Conservation (phyloP, 495 filamentous ascomycete genomes). For the Tuber umbilicatum region DNA sequence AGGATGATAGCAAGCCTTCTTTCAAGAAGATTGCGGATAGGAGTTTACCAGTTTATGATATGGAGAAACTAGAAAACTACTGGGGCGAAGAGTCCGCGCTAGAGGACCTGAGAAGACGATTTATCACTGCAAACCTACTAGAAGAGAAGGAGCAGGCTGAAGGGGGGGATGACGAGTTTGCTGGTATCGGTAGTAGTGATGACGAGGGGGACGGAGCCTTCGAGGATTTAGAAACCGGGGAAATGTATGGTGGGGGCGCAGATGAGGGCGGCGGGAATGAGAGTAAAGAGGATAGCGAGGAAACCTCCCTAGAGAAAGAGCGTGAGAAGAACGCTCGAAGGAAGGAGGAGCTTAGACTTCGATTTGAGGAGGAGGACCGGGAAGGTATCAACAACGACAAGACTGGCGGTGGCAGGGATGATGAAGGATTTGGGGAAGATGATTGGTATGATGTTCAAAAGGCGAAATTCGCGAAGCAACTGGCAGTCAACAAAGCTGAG, state of each 20-base stretch:
- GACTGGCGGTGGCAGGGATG: slow-evolving; percentile 56
- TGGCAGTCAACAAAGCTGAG: slow-evolving; percentile 88
- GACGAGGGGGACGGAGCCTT: slow-evolving; percentile 83
- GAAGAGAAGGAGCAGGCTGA: slow-evolving; percentile 50
- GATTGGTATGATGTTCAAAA: slow-evolving; percentile 99
- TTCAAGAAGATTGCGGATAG: slow-evolving; percentile 58
- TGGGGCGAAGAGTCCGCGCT: slow-evolving; percentile 75
- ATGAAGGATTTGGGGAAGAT: slow-evolving; percentile 82
- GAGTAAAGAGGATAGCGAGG: slow-evolving; percentile 42
- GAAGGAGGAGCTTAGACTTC: slow-evolving; percentile 88
- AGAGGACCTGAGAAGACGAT: slow-evolving; percentile 64
- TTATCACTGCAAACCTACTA: slow-evolving; percentile 61
- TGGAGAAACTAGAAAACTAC: slow-evolving; percentile 70
- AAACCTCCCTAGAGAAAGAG: slow-evolving; percentile 64
- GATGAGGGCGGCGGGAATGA: slow-evolving; percentile 42
- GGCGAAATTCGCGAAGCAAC: slow-evolving; percentile 84
- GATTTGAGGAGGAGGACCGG: slow-evolving; percentile 94
- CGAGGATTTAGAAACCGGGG: slow-evolving; percentile 79
- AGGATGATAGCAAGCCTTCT: slow-evolving; percentile 14
- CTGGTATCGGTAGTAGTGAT: slow-evolving; percentile 46
- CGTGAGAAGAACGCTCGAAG: slow-evolving; percentile 80
- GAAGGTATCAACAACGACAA: slow-evolving; percentile 88
- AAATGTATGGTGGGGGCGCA: slow-evolving; percentile 47
- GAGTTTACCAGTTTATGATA: slow-evolving; percentile 69
- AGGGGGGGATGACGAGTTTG: slow-evolving; percentile 49